Evolutionary conservation across 1,284 basidiomycete species (phyloP), one percentile per base, ranked within the genome.

Genomic region (Tilletia indica): DNA sequence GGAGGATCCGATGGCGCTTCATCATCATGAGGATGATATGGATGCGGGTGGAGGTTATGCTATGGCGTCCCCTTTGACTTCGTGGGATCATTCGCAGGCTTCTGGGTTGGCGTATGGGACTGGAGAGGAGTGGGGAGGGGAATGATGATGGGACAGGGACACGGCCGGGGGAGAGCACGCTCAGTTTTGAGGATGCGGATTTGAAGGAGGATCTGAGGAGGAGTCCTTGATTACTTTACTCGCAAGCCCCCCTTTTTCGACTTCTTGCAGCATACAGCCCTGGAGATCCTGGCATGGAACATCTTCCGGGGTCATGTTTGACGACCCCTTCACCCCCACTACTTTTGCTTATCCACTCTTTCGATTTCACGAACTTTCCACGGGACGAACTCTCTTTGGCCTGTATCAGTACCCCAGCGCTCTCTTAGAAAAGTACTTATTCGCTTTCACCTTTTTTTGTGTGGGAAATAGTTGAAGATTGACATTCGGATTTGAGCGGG

Each of bases 201-300:
- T 36, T 64, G 36, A 64, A 64, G 34, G 25, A 38, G 61, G 61
- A 64, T n/a, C 6, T 64, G 61, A 64, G n/a, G 61, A 64, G 61
- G 34, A 64, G 38, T 64, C 42, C 42, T 45, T 45, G 42, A 45
- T 5, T 5, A 12, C 42, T 12, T 45, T 5, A 5, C 6, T 45
- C 42, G 42, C 5, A 45, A 5, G 5, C 42, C 42, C 14, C 42
- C 14, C 14, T 3, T 45, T 45, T 45, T 45, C 51, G 51, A 54
- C 19, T 54, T 54, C 51, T 54, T 54, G 19, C 21, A n/a, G 49
- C 11, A 19, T 54, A 14, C 42, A 8, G 25, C 25, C 25, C 25
- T 2, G 25, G 25, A 31, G 25, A 31, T 31, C 25, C 25, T 31
- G 25, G 25, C 25, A 31, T 31, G 25, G 25, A 31, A 31, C 25